Base-by-base conservation (phyloP, 2,329 filamentous ascomycete genomes). In the Fusarium sp. region DNA sequence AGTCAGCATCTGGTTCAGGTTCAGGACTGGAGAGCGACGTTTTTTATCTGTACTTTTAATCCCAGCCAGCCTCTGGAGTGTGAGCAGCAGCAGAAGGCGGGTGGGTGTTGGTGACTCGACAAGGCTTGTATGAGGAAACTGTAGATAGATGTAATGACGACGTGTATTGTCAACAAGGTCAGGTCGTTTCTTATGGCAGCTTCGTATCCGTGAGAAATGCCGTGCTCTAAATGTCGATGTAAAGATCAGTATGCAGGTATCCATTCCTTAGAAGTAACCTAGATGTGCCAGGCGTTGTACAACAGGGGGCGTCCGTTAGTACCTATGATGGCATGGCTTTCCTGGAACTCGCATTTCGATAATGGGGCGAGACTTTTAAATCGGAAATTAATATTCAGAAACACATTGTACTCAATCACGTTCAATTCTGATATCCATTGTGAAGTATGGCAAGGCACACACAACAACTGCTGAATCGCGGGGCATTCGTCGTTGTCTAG, bases 141-240 rank as follows among this genome's bases (percentile, higher is more conserved):
- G 62, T 46, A 57, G 27, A 64, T 66, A 64, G 22, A 57, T 40
- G 46, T 65, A 73, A 62, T 69, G 17, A 73, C 58, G 62, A 69
- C 24, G 46, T 46, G 42, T 10, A 46, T 42, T 35, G 49, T 33
- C 22, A 16, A 20, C 38, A 35, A 27, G 22, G 22, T 16, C 17
- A 27, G 22, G 22, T 16, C 17, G 31, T 14, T 10, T 10, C 20
- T 24, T 24, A 24, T 3, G 24, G 24, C 5, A 24, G 24, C 24
- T n/a, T 51, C 9, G 33, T 29, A n/a, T n/a, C 29, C 12, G 31
- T 11, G 46, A 53, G 27, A 20, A 31, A 53, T 53, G 46, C 11
- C 6, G 27, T 51, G 44, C 22, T 51, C 6, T 53, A 11, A 6
- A 17, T 53, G 46, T 20, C 6, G 17, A 20, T 31, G 27, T 17